Conservation (phyloP, 163 green algal species). For the Scenedesmus sp. region DNA sequence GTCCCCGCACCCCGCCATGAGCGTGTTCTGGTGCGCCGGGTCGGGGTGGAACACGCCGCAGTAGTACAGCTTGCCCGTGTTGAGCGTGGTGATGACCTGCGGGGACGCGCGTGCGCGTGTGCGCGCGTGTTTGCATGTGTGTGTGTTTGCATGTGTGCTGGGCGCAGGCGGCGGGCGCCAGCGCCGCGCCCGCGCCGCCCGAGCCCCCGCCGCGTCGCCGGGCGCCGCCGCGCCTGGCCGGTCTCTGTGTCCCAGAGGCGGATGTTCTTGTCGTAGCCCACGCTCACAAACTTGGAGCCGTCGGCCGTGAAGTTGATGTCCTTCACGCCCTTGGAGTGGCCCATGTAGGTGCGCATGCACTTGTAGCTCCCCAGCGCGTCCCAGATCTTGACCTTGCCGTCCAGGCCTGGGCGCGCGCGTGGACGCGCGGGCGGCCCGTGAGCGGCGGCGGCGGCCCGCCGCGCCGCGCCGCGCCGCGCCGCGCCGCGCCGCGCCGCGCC, state of each 20-base stretch:
- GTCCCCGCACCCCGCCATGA: conserved; percentile 93
- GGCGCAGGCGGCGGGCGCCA: no score
- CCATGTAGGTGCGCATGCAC: conserved; percentile 97
- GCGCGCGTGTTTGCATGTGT: no score
- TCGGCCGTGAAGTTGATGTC: conserved; percentile 94
- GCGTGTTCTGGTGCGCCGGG: conserved; percentile 90
- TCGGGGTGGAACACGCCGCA: conserved; percentile 89
- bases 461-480: no score
- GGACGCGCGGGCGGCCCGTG: no score
- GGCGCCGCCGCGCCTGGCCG: conserved; percentile 80
- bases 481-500: no score
- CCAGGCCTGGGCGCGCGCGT: conserved; percentile 77
- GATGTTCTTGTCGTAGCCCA: conserved; percentile 94
- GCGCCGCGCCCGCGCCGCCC: no score
- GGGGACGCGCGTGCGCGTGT: background rate
- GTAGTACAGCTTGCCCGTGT: conserved; percentile 80
- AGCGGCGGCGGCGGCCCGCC: no score
- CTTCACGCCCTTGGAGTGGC: conserved; percentile 94
- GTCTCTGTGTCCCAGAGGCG: conserved; percentile 99
- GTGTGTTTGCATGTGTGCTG: no score
- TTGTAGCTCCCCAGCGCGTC: conserved; percentile 76
- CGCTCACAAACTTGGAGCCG: conserved; percentile 87
- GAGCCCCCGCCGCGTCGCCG: no score
- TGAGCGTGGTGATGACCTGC: conserved; percentile 59
- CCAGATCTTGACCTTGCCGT: conserved; percentile 96